Base-by-base conservation (phyloP, 768 basidiomycete species). In the Boletus eberwhitei region DNA sequence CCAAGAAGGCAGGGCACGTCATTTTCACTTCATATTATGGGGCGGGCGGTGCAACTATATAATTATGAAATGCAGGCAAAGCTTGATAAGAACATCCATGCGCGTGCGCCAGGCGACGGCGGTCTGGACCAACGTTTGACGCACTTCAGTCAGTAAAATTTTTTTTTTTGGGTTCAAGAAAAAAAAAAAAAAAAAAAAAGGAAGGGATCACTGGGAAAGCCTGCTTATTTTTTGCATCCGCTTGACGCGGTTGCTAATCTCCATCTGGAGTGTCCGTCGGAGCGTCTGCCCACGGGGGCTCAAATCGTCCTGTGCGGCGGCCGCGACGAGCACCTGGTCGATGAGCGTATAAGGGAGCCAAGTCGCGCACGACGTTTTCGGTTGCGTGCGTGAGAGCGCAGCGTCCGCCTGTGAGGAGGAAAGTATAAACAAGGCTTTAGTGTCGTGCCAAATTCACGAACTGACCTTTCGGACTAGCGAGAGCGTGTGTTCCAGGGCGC, bases 271-370 rank as follows among this genome's bases (percentile, higher is more conserved):
- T 56, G 80, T 77, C 32, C 75, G 68, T 44, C 84, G 74, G 31
- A 77, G 71, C 8, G 45, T 55, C 43, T 66, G 69, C 24, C 71
- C 72, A 40, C 75, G 76, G 13, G 77, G 53, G 21, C 82, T 79
- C 48, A 82, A 66, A 36, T 77, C 76, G 35, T 77, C 75, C 61
- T 81, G 78, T 8, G 78, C 71, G 54, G 79, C 78, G 11, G 86
- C 82, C 14, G 85, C 84, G 22, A 77, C 77, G 29, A 93, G 76
- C 35, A 93, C 86, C 70, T 91, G 87, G 70, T 94, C 92, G 58
- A 94, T 81, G 51, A 93, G 77, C 46, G 84, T 82, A 64, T 93
- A 93, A 14, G 92, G 92, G 37, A 93, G 74, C 87, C 90, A 93
- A 5, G 87, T 87, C 50, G 79, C 67, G 34, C 78, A 80, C 3